Evolutionary conservation across 2,329 filamentous ascomycete genomes (phyloP).

Genomic region (Diaporthe humulicola): DNA sequence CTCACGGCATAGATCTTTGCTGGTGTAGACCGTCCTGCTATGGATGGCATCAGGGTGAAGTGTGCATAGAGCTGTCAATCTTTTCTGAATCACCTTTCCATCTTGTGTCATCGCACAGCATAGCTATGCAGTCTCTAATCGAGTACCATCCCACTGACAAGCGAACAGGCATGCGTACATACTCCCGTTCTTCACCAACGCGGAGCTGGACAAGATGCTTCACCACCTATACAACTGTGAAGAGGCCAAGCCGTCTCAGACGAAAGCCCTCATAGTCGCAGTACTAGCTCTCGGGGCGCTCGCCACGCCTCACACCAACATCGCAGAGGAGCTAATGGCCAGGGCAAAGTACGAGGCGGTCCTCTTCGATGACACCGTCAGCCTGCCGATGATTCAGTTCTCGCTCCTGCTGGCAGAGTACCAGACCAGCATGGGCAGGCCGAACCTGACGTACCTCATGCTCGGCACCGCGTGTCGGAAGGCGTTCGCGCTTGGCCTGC

Average conservation of each 20-base stretch:
- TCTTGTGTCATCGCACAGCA: too few relatives aligned
- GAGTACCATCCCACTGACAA: neutral
- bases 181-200: constrained; percentile 42
- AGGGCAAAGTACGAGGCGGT: constrained; percentile 45
- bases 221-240: constrained; percentile 40
- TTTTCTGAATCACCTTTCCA: neutral
- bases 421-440: constrained; percentile 47
- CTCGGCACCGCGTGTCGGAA: constrained; percentile 47
- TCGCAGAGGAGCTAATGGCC: constrained; percentile 45
- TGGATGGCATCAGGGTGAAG: neutral
- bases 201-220: constrained; percentile 44
- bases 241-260: constrained; percentile 41
- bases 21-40: neutral
- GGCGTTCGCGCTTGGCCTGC: constrained; percentile 48
- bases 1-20: neutral
- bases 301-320: constrained; percentile 43
- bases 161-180: constrained; percentile 33
- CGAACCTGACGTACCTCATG: constrained; percentile 47
- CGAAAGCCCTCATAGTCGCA: constrained; percentile 43
- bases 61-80: too few relatives aligned
- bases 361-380: constrained; percentile 48
- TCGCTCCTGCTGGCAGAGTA: constrained; percentile 46
- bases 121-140: neutral
- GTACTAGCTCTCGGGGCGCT: constrained; percentile 47
- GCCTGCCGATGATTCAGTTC: constrained; percentile 48